Conservation (phyloP, 1,284 basidiomycete species). For the Afroboletus lepidellus region DNA sequence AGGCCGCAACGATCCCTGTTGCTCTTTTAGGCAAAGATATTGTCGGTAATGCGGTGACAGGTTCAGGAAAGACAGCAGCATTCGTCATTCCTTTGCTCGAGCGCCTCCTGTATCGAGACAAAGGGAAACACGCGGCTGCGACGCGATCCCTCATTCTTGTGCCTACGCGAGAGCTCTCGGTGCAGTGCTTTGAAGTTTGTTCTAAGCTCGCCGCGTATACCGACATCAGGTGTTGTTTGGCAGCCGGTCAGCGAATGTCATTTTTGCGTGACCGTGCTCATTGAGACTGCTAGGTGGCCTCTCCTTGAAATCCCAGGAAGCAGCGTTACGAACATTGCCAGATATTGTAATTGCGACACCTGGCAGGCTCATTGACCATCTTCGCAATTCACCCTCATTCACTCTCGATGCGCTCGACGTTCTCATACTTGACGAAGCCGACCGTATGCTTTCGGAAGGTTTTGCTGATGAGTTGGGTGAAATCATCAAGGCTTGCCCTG, state of each 20-base stretch:
- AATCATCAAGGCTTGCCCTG: constrained; percentile 88
- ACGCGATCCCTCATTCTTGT: constrained; percentile 92
- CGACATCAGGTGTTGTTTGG: constrained; percentile 84
- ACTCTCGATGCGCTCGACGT: constrained; percentile 92
- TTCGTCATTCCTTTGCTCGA: constrained; percentile 95
- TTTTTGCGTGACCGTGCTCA: constrained; percentile 12
- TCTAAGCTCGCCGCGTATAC: constrained; percentile 83
- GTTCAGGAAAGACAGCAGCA: constrained; percentile 95
- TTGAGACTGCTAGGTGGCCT: constrained; percentile 65
- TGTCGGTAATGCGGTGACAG: constrained; percentile 93
- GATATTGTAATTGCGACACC: constrained; percentile 95
- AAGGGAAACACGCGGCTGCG: constrained; percentile 81
- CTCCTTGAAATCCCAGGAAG: constrained; percentile 89
- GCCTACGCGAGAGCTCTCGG: constrained; percentile 91
- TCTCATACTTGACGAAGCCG: constrained; percentile 94
- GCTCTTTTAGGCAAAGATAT: constrained; percentile 93
- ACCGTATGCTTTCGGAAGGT: constrained; percentile 96
- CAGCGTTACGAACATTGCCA: constrained; percentile 79
- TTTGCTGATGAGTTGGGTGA: constrained; percentile 95
- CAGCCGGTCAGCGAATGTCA: constrained; percentile 61
- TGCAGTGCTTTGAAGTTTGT: constrained; percentile 92
- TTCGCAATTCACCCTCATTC: constrained; percentile 94
- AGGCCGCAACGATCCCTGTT: constrained; percentile 89
- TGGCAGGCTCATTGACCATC: constrained; percentile 94
- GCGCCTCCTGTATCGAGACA: constrained; percentile 85